These are phyloP conservation scores for Thraustochytrium sp. DNA, from an alignment of 352 stramenopile genomes.

Conservation along the genomic window DNA sequence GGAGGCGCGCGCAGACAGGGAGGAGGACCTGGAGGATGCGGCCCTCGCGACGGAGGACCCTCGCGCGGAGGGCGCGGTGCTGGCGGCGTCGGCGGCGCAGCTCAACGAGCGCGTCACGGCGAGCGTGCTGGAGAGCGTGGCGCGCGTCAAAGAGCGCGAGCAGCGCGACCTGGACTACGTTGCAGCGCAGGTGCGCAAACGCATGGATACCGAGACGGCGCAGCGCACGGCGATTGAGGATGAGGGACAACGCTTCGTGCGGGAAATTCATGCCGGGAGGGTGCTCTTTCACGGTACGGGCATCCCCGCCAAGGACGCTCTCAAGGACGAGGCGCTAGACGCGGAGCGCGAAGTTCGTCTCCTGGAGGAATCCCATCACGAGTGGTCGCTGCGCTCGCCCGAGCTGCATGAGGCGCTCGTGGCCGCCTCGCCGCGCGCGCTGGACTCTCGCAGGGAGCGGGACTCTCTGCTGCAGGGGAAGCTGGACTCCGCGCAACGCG, in stretches of 20 bases:
- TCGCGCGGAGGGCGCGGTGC: neutral
- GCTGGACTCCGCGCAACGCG: neutral
- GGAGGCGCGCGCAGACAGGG: neutral
- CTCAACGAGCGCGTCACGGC: neutral
- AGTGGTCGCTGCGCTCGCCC: neutral
- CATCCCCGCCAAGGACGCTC: neutral
- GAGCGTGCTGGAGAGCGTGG: neutral
- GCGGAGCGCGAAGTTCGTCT: neutral
- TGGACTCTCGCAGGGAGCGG: neutral
- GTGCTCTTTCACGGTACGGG: conserved; percentile 17
- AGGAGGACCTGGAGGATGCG: neutral
- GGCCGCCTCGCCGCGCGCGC: neutral
- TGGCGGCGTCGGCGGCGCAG: no score
- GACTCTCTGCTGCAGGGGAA: neutral
- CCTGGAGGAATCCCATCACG: neutral
- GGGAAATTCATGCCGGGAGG: neutral
- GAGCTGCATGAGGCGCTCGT: neutral
- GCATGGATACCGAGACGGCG: neutral
- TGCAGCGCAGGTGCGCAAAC: neutral
- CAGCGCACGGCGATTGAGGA: neutral
- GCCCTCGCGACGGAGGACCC: neutral
- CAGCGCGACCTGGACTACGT: neutral
- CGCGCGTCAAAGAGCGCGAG: neutral
- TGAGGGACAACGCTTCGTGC: neutral
- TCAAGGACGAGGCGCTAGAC: neutral